Evolutionary conservation across 2,329 filamentous ascomycete species (phyloP).

Genomic region (Cladosporium sp.): DNA sequence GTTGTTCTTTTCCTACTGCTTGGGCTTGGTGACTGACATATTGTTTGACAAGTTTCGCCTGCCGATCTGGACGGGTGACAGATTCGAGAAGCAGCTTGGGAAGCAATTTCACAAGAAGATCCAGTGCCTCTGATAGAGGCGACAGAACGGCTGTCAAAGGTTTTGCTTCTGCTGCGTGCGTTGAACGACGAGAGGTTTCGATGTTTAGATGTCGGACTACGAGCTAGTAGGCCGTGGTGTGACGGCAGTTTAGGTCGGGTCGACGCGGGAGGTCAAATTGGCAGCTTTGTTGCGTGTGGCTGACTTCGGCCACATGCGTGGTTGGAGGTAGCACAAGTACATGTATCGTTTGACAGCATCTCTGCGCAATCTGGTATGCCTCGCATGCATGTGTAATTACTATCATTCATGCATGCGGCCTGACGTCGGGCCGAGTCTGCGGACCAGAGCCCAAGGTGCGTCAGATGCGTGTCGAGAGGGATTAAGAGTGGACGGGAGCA

Average conservation of each 20-base stretch:
- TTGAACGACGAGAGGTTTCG: background rate
- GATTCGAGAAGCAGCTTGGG: background rate
- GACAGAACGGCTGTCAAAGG: background rate
- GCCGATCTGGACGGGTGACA: background rate
- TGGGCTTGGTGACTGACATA: background rate
- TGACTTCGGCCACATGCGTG: background rate
- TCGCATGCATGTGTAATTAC: background rate
- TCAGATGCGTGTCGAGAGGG: background rate
- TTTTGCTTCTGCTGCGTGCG: background rate
- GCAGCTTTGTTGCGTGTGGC: background rate
- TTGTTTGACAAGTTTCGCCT: background rate
- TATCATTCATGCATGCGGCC: background rate
- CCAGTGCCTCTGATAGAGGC: background rate
- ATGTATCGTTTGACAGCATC: conserved; percentile 2
- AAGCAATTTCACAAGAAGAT: background rate
- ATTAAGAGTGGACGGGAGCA: background rate
- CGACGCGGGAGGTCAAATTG: background rate
- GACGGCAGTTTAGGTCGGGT: background rate
- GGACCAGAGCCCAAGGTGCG: background rate
- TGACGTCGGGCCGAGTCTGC: conserved; percentile 3
- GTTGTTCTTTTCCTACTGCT: background rate
- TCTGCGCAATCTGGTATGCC: background rate
- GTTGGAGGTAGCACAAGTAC: background rate
- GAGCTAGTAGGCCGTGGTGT: background rate
- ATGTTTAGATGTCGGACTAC: background rate